Percentiles rank a stretch among this genome's conserved stretches.
Conservation (phyloP, 495 filamentous ascomycete genomes). For the Xylaria grammica region DNA sequence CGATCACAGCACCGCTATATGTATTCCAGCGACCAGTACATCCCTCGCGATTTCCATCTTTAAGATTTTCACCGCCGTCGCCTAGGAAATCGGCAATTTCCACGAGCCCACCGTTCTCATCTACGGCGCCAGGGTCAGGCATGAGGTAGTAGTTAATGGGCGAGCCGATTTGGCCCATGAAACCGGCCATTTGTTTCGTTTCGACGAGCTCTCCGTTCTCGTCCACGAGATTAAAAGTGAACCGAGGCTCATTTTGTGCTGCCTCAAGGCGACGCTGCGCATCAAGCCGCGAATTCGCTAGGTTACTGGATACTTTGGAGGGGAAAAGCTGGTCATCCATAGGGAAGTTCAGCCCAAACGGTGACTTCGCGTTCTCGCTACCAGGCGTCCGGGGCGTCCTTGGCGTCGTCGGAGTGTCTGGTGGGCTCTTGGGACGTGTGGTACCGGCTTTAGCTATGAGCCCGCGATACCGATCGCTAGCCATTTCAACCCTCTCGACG, state of each 20-base stretch:
- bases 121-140: constrained; percentile 61
- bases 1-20: constrained; percentile 26
- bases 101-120: constrained; percentile 60
- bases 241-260: constrained; percentile 57
- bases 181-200: constrained; percentile 58
- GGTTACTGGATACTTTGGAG: constrained; percentile 48
- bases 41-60: constrained; percentile 42
- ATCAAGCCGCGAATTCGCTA: constrained; percentile 56
- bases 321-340: constrained; percentile 35
- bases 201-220: constrained; percentile 52
- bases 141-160: constrained; percentile 62
- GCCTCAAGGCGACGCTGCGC: constrained; percentile 64
- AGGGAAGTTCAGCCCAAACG: constrained; percentile 33
- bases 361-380: constrained; percentile 27
- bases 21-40: constrained; percentile 65
- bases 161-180: constrained; percentile 62
- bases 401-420: constrained; percentile 32
- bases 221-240: constrained; percentile 57
- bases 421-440: constrained; percentile 27
- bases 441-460: constrained; percentile 37
- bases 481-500: constrained; percentile 39
- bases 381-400: constrained; percentile 34
- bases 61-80: constrained; percentile 49
- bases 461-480: constrained; percentile 44
- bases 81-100: constrained; percentile 57